Evolutionary conservation across 2,329 filamentous ascomycete species (phyloP).

Genomic region (Pseudocercospora macadamiae): DNA sequence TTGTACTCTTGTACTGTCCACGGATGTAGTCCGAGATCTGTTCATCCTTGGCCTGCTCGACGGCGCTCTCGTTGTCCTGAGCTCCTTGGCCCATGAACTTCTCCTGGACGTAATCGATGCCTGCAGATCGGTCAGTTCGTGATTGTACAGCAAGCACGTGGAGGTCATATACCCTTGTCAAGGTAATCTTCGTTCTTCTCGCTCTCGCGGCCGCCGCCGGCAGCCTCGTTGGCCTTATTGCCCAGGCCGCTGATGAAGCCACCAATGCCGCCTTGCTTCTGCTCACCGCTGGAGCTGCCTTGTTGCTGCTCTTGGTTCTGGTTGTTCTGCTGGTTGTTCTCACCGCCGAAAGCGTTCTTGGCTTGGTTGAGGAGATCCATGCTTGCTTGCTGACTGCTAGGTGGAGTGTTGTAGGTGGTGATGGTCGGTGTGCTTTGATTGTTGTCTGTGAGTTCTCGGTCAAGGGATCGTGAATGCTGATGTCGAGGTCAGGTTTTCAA

Average conservation of each 20-base stretch:
- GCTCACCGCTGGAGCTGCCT: conserved; percentile 31
- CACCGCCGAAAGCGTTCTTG: conserved; percentile 47
- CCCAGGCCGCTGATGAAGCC: conserved; percentile 63
- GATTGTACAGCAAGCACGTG: no score
- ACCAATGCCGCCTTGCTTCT: conserved; percentile 41
- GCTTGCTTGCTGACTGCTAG: conserved; percentile 19
- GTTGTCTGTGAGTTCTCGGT: not conserved
- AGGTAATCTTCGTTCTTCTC: conserved; percentile 78
- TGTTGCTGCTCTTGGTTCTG: conserved; percentile 19
- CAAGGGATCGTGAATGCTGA: not conserved
- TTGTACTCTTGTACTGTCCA: conserved; percentile 67
- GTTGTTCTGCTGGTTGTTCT: conserved; percentile 31
- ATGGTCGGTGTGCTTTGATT: not conserved
- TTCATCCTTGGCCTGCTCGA: conserved; percentile 84
- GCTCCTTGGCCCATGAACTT: conserved; percentile 69
- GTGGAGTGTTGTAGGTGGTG: not conserved
- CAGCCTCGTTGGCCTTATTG: conserved; percentile 71
- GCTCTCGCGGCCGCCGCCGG: conserved; percentile 72
- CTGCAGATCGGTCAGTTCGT: conserved; percentile 47
- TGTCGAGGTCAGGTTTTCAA: not conserved
- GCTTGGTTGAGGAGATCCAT: conserved; percentile 50
- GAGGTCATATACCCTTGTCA: conserved; percentile 89
- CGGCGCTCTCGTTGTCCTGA: conserved; percentile 70
- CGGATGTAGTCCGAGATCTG: conserved; percentile 75
- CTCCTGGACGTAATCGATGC: conserved; percentile 77